Conservation (phyloP, 495 filamentous ascomycete species). For the Penicillium riverlandense region DNA sequence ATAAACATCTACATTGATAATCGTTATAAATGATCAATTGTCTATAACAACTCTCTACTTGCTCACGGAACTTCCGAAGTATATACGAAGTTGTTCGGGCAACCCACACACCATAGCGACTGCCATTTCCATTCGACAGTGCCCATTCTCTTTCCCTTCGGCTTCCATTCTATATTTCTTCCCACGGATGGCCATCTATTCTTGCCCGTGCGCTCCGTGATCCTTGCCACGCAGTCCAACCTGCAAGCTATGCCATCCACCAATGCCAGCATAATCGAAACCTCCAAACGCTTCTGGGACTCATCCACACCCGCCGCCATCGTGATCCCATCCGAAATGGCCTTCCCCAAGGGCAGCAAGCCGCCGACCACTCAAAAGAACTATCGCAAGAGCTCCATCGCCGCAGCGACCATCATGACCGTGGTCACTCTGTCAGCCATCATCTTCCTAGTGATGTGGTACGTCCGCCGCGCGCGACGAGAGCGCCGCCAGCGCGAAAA, state of each 20-base stretch:
- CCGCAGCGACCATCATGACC: conserved; percentile 9
- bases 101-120: not conserved
- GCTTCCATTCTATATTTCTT: too few relatives aligned
- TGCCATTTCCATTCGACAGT: not conserved
- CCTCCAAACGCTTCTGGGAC: not conserved
- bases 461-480: conserved; percentile 5
- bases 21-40: too few relatives aligned
- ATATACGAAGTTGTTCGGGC: not conserved
- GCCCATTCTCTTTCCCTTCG: not conserved
- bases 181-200: too few relatives aligned
- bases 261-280: too few relatives aligned
- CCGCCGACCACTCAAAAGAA: conserved; percentile 5
- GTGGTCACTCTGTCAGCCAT: conserved; percentile 7
- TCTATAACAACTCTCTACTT: too few relatives aligned
- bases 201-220: too few relatives aligned
- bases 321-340: not conserved
- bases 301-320: not conserved
- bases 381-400: conserved; percentile 16
- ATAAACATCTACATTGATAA: too few relatives aligned
- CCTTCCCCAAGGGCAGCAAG: not conserved
- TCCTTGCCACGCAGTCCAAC: too few relatives aligned
- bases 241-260: too few relatives aligned
- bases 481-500: conserved; percentile 6
- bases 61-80: too few relatives aligned
- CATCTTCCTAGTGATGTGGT: conserved; percentile 6